A percentile compares a stretch with the other conserved stretches of the same genome.
phyloP scores from a whole-genome alignment of 2,329 filamentous ascomycete genomes.

The Dactylonectria estremocensis region DNA sequence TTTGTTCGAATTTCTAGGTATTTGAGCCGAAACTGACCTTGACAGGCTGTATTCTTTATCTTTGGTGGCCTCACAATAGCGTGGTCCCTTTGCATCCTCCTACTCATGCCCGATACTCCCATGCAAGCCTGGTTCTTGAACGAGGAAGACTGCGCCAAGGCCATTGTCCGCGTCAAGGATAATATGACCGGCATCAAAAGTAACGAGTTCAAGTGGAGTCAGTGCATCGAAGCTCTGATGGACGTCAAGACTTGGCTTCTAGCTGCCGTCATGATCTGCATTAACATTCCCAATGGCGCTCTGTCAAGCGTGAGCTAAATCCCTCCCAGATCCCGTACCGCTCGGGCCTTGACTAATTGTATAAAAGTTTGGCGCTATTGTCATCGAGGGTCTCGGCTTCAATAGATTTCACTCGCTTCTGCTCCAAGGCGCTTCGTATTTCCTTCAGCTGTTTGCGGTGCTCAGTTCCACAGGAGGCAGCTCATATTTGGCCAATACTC shows the following conservation, averaged over 20 bases:
- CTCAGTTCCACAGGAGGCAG: conserved; percentile 41
- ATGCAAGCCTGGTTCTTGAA: conserved; percentile 48
- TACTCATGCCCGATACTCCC: conserved; percentile 43
- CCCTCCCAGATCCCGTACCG: background rate
- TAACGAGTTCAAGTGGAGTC: conserved; percentile 23
- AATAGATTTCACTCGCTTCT: conserved; percentile 40
- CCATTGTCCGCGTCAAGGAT: conserved; percentile 50
- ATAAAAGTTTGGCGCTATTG: conserved; percentile 47
- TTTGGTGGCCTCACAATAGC: conserved; percentile 42
- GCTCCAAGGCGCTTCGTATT: conserved; percentile 35
- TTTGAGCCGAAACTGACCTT: too few species aligned
- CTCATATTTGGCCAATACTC: conserved; percentile 43
- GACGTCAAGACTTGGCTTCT: conserved; percentile 46
- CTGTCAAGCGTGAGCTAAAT: conserved; percentile 13
- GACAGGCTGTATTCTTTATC: conserved; percentile 40
- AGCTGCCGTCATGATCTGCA: conserved; percentile 43
- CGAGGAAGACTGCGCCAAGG: conserved; percentile 47
- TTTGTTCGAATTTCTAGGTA: background rate
- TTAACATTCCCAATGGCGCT: conserved; percentile 46
- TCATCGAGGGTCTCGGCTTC: conserved; percentile 46
- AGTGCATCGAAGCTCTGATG: conserved; percentile 15
- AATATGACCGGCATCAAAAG: conserved; percentile 56
- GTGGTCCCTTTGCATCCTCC: conserved; percentile 36
- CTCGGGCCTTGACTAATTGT: background rate
- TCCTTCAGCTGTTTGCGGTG: conserved; percentile 45